Evolutionary conservation across 352 stramenopile species (phyloP).

Genomic region (Phytophthora colocasiae): DNA sequence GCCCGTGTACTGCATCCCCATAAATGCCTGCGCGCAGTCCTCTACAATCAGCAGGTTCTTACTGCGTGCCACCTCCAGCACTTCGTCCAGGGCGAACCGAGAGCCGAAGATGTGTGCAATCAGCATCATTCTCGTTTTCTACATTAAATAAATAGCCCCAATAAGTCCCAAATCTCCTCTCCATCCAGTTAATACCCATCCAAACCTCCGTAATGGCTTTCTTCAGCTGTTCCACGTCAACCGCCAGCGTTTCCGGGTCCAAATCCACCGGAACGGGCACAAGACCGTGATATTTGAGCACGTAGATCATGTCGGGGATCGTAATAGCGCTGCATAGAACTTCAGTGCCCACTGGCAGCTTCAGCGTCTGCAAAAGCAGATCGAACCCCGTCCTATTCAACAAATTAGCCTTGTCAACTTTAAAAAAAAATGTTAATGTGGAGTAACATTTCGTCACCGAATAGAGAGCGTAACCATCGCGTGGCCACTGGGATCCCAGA

Average conservation of each 20-base stretch:
- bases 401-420: not conserved
- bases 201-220: slow-evolving; percentile 52
- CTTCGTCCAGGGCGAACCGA: slow-evolving; percentile 58
- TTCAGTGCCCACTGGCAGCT: slow-evolving; percentile 69
- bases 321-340: slow-evolving; percentile 86
- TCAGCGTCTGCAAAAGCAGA: slow-evolving; percentile 76
- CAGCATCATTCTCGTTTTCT: slow-evolving; percentile 74
- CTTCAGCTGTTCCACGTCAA: slow-evolving; percentile 59
- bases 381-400: slow-evolving; percentile 87
- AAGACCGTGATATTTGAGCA: slow-evolving; percentile 77
- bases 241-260: slow-evolving; percentile 63
- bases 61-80: slow-evolving; percentile 57
- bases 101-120: slow-evolving; percentile 88
- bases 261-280: slow-evolving; percentile 80
- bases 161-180: slow-evolving; percentile 3
- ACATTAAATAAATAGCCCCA: slow-evolving; percentile 1
- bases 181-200: not conserved
- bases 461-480: slow-evolving; percentile 79
- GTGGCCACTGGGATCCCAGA: slow-evolving; percentile 68
- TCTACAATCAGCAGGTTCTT: slow-evolving; percentile 75
- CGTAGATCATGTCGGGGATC: slow-evolving; percentile 88
- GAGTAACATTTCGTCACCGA: slow-evolving; percentile 38
- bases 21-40: slow-evolving; percentile 84
- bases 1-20: slow-evolving; percentile 68
- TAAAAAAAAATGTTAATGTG: not conserved